Base-by-base conservation (phyloP, 306 rosid species). In the Corylus heterophylla region DNA sequence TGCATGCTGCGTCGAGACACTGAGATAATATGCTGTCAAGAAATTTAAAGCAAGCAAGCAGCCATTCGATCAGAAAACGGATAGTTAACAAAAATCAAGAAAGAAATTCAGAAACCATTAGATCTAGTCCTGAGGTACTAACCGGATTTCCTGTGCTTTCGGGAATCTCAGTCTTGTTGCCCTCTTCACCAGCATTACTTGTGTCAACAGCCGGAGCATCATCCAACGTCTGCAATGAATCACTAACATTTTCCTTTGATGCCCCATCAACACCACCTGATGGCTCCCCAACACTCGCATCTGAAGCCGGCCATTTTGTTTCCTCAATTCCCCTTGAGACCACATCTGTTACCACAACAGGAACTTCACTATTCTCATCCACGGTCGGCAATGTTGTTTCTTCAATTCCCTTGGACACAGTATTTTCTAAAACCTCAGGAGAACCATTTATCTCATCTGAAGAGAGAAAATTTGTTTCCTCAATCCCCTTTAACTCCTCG, bases 121-220 rank as follows among this genome's bases (percentile, higher is more conserved):
- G n/a, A 29, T 9, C 74, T 44, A 12, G 22, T 48, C 35, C 44
- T 42, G 5, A 71, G 77, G 35, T 35, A 54, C 86, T 35, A 50
- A 92, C 98, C 77, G 77, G 88, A 75, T 85, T 86, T 64, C 54
- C 84, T 56, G 59, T 54, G 79, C 68, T 68, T 67, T 75, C 76
- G 12, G 84, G 78, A 51, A 78, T 74, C 81, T 78, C 83, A 59
- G 50, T 71, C 63, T 69, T 77, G 76, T 18, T 79, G 12, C 29
- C 71, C 58, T 74, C 86, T 66, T 25, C 73, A 29, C 66, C 47
- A 31, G 63, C 77, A 79, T 48, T 73, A 75, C 80, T 54, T 82
- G 56, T 78, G 71, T 83, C 86, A 76, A 47, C 82, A 67, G 76
- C 70, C 49, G 16, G 69, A 73, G 75, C 79, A 83, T 71, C 47